These are phyloP conservation scores for Beauveria brongniartii DNA, from an alignment of 2,329 filamentous ascomycete species.

Conservation along the genomic window DNA sequence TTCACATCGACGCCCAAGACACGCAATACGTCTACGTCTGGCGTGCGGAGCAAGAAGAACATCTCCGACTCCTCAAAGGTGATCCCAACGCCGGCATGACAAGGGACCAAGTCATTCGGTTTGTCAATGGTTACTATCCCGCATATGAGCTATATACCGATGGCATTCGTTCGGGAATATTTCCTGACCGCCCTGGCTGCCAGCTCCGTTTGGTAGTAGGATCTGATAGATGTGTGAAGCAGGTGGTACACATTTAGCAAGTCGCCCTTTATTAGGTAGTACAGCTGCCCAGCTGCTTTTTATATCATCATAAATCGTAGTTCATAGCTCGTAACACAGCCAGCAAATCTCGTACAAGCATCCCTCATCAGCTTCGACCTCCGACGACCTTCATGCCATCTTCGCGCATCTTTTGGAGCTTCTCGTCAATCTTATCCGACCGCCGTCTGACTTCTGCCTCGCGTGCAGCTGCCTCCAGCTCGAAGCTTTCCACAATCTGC, in stretches of 20 bases:
- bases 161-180: slow-evolving; percentile 48
- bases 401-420: slow-evolving; percentile 45
- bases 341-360: not conserved
- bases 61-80: slow-evolving; percentile 57
- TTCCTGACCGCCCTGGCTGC: slow-evolving; percentile 38
- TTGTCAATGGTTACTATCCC: slow-evolving; percentile 63
- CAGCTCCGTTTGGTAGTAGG: slow-evolving; percentile 57
- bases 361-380: slow-evolving; percentile 23
- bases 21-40: slow-evolving; percentile 73
- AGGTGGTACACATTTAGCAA: slow-evolving; percentile 39
- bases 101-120: slow-evolving; percentile 66
- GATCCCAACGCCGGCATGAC: slow-evolving; percentile 60
- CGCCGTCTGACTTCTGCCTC: slow-evolving; percentile 46
- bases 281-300: not conserved
- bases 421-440: slow-evolving; percentile 46
- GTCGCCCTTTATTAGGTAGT: not conserved
- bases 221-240: slow-evolving; percentile 50
- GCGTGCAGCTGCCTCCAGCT: slow-evolving; percentile 45
- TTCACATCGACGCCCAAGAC: slow-evolving; percentile 62
- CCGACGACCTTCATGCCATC: slow-evolving; percentile 50
- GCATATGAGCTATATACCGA: slow-evolving; percentile 64
- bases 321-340: slow-evolving; percentile 1
- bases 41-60: slow-evolving; percentile 73
- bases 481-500: slow-evolving; percentile 40
- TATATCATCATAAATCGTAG: slow-evolving; percentile 6